Evolutionary conservation across 2,329 filamentous ascomycete genomes (phyloP).

Genomic region (Phialophora macrospora): DNA sequence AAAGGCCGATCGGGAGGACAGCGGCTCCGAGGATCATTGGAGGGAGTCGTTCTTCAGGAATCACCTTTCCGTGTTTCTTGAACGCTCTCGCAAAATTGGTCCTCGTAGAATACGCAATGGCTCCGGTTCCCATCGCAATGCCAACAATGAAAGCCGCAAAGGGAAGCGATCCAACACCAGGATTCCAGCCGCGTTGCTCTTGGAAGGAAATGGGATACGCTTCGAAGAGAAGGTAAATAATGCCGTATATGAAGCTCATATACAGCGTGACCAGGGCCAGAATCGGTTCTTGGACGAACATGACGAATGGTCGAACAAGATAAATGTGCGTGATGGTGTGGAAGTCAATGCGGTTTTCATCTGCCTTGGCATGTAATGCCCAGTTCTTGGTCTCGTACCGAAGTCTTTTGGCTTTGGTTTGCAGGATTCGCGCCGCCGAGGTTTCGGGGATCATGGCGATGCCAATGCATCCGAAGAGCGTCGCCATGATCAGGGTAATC

Average conservation of each 20-base stretch:
- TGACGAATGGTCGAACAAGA: slow-evolving; percentile 51
- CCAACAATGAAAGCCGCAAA: slow-evolving; percentile 46
- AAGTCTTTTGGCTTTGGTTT: slow-evolving; percentile 54
- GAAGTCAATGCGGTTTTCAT: slow-evolving; percentile 50
- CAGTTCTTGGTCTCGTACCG: slow-evolving; percentile 56
- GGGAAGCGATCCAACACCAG: slow-evolving; percentile 47
- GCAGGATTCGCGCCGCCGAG: slow-evolving; percentile 55
- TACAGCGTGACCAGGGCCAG: slow-evolving; percentile 55
- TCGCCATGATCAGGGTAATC: slow-evolving; percentile 58
- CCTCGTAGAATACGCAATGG: slow-evolving; percentile 49
- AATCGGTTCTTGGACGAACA: slow-evolving; percentile 57
- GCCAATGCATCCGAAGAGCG: slow-evolving; percentile 50
- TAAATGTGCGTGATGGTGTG: slow-evolving; percentile 52
- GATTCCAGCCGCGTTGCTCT: slow-evolving; percentile 47
- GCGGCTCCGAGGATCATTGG: slow-evolving; percentile 53
- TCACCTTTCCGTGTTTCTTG: slow-evolving; percentile 43
- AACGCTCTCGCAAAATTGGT: slow-evolving; percentile 49
- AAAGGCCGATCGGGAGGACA: slow-evolving; percentile 52
- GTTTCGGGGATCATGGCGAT: slow-evolving; percentile 59
- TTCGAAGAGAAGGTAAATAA: slow-evolving; percentile 46
- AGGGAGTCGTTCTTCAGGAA: slow-evolving; percentile 53
- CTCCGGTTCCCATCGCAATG: slow-evolving; percentile 43
- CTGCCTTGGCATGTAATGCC: slow-evolving; percentile 52
- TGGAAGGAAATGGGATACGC: slow-evolving; percentile 50
- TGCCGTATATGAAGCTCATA: slow-evolving; percentile 47